Evolutionary conservation across 177 flowering plant genomes (phyloP), one percentile per base, ranked within the genome.

Genomic region (Vitis hybrid): DNA sequence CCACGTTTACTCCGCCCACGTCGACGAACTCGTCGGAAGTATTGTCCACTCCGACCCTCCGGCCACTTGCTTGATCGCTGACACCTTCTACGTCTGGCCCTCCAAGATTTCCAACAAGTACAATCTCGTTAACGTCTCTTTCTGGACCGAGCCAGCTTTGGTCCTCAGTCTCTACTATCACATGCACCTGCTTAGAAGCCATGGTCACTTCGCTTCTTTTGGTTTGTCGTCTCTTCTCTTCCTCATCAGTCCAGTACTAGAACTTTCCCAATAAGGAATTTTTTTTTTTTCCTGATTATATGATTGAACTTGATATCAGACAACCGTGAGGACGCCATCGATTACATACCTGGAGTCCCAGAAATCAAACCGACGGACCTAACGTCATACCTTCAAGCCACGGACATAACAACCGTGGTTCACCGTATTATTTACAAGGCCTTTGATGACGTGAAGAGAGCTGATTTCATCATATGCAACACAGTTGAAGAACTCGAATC

Each of bases 301-400:
- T 32, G 32, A 14, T 54, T 55, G 10, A 30, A 45, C 6, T 30
- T 52, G 51, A 54, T 66, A 51, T 48, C 56, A 85, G 87, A 69
- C 60, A 77, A 73, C 50, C 81, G 86, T 0, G 63, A 69, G 52
- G 86, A 85, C 48, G 51, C 60, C 3, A 80, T 86, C 4, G 79
- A 81, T 49, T 86, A 86, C 72, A 80, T 86, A 56, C 90, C 90
- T 0, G 88, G 88, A 3, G 82, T 86, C 3, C 3, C n/a, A 15
- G 66, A 80, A 1, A 81, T 86, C 34, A 66, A 74, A 23, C 81
- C 79, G 13, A 82, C 66, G 49, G 90, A 86, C 61, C 13, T 85
- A 69, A 66, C 63, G 65, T 83, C 88, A 0, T 83, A 80, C 66
- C 80, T 86, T 2, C 86, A 81, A 77, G 81, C 74, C 1, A 66